Evolutionary conservation across 306 rosid genomes (phyloP).

Genomic region (Lotus japonicus): DNA sequence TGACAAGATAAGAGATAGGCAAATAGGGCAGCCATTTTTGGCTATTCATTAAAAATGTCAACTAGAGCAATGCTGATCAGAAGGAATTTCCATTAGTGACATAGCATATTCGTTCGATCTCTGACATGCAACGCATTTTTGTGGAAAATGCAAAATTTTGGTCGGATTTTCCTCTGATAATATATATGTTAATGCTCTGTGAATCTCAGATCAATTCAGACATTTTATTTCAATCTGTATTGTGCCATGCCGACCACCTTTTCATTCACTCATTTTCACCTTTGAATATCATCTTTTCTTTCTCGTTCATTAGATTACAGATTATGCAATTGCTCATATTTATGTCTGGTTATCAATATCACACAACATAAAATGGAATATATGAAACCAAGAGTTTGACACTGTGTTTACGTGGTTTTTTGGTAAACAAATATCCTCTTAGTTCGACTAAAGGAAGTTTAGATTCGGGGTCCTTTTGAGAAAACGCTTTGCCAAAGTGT

Average conservation of each 20-base stretch:
- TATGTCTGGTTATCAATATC: not conserved
- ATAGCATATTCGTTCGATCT: conserved; percentile 11
- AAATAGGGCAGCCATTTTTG: not conserved
- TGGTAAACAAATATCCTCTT: too few species aligned
- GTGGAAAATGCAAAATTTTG: not conserved
- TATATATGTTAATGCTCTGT: not conserved
- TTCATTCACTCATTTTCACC: not conserved
- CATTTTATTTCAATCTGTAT: not conserved
- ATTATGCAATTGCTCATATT: not conserved
- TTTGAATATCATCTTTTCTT: not conserved
- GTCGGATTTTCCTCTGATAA: not conserved
- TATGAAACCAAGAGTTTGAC: too few species aligned
- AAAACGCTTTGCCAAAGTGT: too few species aligned
- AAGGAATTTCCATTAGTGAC: conserved; percentile 14
- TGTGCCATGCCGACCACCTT: conserved; percentile 22
- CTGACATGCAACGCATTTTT: not conserved
- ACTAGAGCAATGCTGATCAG: conserved; percentile 10
- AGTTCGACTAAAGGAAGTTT: too few species aligned
- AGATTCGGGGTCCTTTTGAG: too few species aligned
- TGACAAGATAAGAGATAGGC: conserved; percentile 22
- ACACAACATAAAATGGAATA: too few species aligned
- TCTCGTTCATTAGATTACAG: not conserved
- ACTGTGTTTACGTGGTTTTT: too few species aligned
- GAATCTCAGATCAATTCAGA: conserved; percentile 16
- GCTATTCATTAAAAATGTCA: not conserved